Evolutionary conservation across 148 eudicot genomes (phyloP).

Genomic region (Nyssa sinensis): DNA sequence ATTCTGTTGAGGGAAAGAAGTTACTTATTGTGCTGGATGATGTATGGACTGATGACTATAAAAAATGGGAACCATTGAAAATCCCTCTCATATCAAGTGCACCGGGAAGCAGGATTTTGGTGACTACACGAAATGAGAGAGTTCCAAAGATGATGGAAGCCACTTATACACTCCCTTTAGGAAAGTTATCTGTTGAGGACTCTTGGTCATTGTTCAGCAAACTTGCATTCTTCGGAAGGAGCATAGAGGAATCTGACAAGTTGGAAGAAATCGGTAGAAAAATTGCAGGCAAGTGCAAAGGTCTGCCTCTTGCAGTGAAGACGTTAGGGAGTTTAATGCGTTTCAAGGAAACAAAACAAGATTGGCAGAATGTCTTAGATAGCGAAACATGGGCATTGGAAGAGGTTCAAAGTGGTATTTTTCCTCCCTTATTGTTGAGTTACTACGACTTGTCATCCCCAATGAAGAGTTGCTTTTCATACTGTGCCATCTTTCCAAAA

Average conservation of each 20-base stretch:
- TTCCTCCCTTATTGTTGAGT: slow-evolving; percentile 12
- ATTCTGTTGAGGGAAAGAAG: not conserved
- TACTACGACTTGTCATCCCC: not conserved
- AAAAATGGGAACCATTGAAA: slow-evolving; percentile 3
- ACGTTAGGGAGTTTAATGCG: slow-evolving; percentile 11
- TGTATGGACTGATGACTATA: slow-evolving; percentile 9
- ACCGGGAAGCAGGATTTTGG: slow-evolving; percentile 10
- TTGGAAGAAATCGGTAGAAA: not conserved
- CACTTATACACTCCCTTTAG: not conserved
- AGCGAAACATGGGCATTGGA: slow-evolving; percentile 18
- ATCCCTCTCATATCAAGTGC: not conserved
- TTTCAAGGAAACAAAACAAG: not conserved
- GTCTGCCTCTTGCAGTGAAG: slow-evolving; percentile 23
- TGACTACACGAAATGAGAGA: slow-evolving; percentile 16
- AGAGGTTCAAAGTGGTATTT: slow-evolving; percentile 6
- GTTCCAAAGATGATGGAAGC: not conserved
- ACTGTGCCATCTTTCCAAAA: slow-evolving; percentile 18
- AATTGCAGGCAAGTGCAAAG: slow-evolving; percentile 12
- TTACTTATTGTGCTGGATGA: slow-evolving; percentile 14
- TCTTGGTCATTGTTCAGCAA: slow-evolving; percentile 4
- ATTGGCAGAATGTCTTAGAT: not conserved
- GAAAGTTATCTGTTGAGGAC: slow-evolving; percentile 1
- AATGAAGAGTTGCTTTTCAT: slow-evolving; percentile 15
- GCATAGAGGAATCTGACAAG: not conserved
- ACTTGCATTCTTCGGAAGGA: not conserved